Conservation (phyloP, 495 filamentous ascomycete species). For the Aspergillus nanangensis region DNA sequence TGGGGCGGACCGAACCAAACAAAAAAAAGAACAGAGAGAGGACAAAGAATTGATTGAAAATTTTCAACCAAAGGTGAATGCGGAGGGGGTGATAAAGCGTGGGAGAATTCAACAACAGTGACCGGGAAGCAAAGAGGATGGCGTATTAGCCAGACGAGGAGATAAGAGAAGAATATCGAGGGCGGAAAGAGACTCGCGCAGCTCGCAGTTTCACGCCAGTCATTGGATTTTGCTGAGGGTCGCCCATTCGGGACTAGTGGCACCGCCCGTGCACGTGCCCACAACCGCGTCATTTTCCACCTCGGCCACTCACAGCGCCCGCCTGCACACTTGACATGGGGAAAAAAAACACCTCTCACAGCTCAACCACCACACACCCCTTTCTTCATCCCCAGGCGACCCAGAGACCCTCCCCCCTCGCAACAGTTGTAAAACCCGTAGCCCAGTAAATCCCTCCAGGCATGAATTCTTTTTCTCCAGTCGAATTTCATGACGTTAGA, state of each 20-base stretch:
- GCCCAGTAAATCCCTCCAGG: too few relatives aligned
- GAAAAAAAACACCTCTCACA: background rate
- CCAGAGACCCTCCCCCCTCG: background rate
- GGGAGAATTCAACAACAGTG: conserved; percentile 2
- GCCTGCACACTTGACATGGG: background rate
- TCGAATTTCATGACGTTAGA: too few relatives aligned
- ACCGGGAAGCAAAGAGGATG: background rate
- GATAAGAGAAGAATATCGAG: background rate
- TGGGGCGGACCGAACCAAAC: background rate
- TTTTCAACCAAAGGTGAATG: background rate
- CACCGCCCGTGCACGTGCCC: conserved; percentile 8
- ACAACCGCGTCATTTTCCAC: conserved; percentile 1
- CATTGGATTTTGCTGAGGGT: too few relatives aligned
- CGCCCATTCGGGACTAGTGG: conserved; percentile 7
- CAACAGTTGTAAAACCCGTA: background rate
- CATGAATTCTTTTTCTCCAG: too few relatives aligned
- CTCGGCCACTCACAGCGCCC: background rate
- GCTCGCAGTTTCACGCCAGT: too few relatives aligned
- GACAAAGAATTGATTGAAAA: background rate
- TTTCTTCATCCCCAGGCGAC: too few relatives aligned
- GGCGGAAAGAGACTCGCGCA: background rate
- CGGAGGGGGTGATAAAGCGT: background rate
- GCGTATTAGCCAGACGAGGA: conserved; percentile 1
- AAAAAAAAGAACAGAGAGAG: background rate
- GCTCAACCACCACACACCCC: too few relatives aligned